Evolutionary conservation across 305 asterid genomes (phyloP).

Genomic region (Fraxinus xanthoxyloides): DNA sequence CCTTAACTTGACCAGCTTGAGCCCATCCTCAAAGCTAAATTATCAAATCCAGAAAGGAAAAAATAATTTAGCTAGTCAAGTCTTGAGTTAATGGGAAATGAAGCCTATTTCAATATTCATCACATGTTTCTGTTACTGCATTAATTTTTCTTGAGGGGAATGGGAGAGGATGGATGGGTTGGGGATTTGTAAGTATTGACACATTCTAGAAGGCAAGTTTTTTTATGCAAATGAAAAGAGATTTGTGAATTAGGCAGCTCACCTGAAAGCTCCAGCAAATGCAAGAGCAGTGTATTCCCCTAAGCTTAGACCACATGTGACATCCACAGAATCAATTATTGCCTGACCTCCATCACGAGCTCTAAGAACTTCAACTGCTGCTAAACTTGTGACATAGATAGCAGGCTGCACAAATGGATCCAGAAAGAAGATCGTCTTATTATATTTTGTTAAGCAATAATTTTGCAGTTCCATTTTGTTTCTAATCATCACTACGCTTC

Average conservation of each 20-base stretch:
- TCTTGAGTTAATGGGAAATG: not conserved
- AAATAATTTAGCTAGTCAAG: not conserved
- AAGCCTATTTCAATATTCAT: not conserved
- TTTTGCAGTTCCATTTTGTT: not conserved
- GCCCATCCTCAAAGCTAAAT: conserved; percentile 93
- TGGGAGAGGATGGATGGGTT: not conserved
- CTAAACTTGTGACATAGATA: conserved; percentile 93
- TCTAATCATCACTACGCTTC: not conserved
- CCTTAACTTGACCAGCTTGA: conserved; percentile 89
- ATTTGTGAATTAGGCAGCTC: conserved; percentile 10
- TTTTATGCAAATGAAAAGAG: conserved; percentile 10
- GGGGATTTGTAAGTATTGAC: not conserved
- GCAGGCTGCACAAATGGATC: conserved; percentile 69
- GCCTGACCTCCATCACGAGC: conserved; percentile 93
- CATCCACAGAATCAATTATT: conserved; percentile 88
- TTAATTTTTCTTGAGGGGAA: not conserved
- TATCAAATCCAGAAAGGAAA: conserved; percentile 16
- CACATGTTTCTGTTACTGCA: not conserved
- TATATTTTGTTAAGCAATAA: not conserved
- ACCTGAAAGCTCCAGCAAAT: conserved; percentile 98
- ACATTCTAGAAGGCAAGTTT: not conserved
- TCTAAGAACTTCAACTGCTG: conserved; percentile 95
- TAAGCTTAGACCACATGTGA: conserved; percentile 92
- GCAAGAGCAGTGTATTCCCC: conserved; percentile 99
- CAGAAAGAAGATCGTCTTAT: conserved; percentile 2